Evolutionary conservation across 2,329 filamentous ascomycete genomes (phyloP), one percentile per base, ranked within the genome.

Genomic region (Parastagonospora nodorum): DNA sequence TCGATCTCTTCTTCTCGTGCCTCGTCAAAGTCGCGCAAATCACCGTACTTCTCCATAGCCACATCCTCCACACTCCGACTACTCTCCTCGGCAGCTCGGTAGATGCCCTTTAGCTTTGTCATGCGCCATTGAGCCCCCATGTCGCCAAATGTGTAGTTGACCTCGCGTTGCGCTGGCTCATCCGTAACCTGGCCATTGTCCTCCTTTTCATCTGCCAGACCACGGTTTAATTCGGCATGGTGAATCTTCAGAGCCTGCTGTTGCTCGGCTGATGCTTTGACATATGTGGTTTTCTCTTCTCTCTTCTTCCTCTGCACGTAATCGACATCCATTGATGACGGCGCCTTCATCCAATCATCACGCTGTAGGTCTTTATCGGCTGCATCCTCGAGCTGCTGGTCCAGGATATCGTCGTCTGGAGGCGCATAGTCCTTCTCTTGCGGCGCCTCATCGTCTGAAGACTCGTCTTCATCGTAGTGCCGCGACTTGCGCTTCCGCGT

Each of bases 281-380:
- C 62, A 72, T 75, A 63, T 62, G 74, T 61, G 75, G 78, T 32
- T 75, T 75, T 64, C 30, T 72, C 71, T 28, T 74, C 72, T 45
- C 71, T 69, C 53, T 84, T 85, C 54, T 82, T 78, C 53, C 84
- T 80, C 67, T 89, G 83, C 43, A 91, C 82, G 70, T 96, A 96
- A 68, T 97, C 92, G 50, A 97, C 80, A 45, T 92, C 88, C 31
- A 96, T 76, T 0, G 88, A 85, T 0, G 89, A 90, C 0, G 93
- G 92, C 0, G 88, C 88, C 52, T 92, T 88, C 94, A 99, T 99
- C 92, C 95, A 99, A 0, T 88, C 84, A 72, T 97, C 94, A 57
- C 95, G 85, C 60, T 86, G 82, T 29, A 87, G 64, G 1, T 74
- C 51, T 67, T 73, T 59, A 55, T 63, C 56, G 14, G 67, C 66